Evolutionary conservation across 2,329 filamentous ascomycete species (phyloP), one percentile per base, ranked within the genome.

Genomic region (Alternaria burnsii): DNA sequence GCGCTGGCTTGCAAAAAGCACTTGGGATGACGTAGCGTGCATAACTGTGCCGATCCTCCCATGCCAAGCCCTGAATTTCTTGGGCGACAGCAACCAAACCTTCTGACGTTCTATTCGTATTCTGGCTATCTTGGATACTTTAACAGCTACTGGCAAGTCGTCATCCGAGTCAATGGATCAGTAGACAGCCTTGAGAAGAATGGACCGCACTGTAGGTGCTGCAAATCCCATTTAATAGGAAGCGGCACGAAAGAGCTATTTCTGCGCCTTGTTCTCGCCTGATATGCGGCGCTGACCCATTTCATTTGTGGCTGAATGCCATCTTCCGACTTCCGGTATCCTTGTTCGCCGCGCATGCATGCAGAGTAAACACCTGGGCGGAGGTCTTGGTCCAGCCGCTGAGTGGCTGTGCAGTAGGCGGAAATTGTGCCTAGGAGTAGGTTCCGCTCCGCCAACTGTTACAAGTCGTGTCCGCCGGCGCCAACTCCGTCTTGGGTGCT

Each of bases 401-500:
- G 44, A 59, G 44, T 59, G 57, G 52, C 44, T 48, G 40, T 56
- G 34, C 46, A 56, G n/a, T 24, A 56, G 41, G 53, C 58, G 43
- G 56, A 52, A 40, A 59, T 43, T 42, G 24, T n/a, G 51, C 9
- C 26, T 14, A 52, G 38, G 43, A 47, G 32, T 18, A 42, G 14
- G 36, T 52, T 65, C 69, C 67, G 61, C 69, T 64, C 64, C 61
- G 61, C 65, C 58, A 58, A 51, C n/a, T 41, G 38, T 43, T 57
- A 46, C 50, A 56, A 52, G 26, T 57, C 18, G 40, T 38, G 46
- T 54, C 61, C 57, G 51, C 42, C 65, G 64, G 67, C 48, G 63
- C 52, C 57, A 51, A 44, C 54, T 68, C 67, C 67, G 68, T 59
- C 68, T 66, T 69, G 63, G 67, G 14, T 57, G 50, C 63, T 70